Conservation (phyloP, 2,329 filamentous ascomycete species). For the Claviceps digitariae region DNA sequence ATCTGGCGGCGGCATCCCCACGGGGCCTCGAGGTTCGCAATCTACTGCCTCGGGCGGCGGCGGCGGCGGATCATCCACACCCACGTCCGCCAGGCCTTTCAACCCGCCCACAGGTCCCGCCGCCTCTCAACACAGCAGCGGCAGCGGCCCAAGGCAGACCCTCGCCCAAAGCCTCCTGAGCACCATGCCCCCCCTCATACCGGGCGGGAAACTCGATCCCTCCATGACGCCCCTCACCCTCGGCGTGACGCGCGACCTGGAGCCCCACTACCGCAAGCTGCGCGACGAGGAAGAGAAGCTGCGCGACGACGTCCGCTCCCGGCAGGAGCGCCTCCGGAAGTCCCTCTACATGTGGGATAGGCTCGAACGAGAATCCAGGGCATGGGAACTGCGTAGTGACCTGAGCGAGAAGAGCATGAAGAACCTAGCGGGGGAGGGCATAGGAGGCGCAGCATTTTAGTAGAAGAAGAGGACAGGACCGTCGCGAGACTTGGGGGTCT, state of each 20-base stretch:
- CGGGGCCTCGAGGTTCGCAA: constrained; percentile 28
- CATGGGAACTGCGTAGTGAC: constrained; percentile 41
- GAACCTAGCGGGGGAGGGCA: constrained; percentile 41
- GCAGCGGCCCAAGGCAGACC: constrained; percentile 25
- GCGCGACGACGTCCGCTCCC: constrained; percentile 36
- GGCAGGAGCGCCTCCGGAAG: constrained; percentile 41
- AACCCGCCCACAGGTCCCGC: constrained; percentile 45
- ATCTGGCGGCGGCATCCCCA: constrained; percentile 30
- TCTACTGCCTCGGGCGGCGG: constrained; percentile 7
- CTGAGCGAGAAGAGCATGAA: constrained; percentile 43
- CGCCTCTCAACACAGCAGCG: constrained; percentile 22
- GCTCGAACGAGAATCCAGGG: constrained; percentile 38
- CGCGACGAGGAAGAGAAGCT: constrained; percentile 45
- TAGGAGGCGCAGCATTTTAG: constrained; percentile 41
- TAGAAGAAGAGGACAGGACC: background rate
- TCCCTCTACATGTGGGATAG: constrained; percentile 40
- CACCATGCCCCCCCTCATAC: constrained; percentile 36
- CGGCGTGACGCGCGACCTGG: constrained; percentile 39
- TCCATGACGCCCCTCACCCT: constrained; percentile 27
- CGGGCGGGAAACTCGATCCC: constrained; percentile 41
- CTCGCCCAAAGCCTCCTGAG: constrained; percentile 39
- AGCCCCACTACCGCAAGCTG: constrained; percentile 38
- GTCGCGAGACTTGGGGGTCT: no score
- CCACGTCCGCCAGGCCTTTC: constrained; percentile 32
- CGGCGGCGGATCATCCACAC: constrained; percentile 23